Base-by-base conservation (phyloP, 177 flowering plant species). In the Vitis hybrid region DNA sequence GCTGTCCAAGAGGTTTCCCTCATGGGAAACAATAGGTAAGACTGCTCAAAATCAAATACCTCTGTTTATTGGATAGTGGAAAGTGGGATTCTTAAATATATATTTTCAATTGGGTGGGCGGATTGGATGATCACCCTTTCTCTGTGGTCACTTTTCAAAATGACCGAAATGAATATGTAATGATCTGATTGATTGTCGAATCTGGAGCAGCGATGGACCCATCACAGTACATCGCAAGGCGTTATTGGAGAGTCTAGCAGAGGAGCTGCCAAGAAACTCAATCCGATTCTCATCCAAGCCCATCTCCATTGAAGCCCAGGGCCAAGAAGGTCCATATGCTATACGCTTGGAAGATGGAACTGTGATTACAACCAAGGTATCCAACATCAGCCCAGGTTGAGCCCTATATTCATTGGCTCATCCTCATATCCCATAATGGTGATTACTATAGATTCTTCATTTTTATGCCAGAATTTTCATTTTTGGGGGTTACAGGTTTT, bases 201-300 rank as follows among this genome's bases (percentile, higher is more conserved):
- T 65, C 56, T 71, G 75, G 67, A 57, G 50, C 7, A 60, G 56
- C 6, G 9, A 10, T 19, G 73, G 72, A 11, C 51, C 57, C 1
- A 74, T 75, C 39, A 1, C 73, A 9, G 75, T 87, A 3, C 80
- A 78, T 29, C 73, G 88, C 5, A 83, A 71, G 59, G 66, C 59
- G 15, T 64, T 87, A 19, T 22, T 85, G 2, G 77, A 81, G 69
- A 67, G 86, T 2, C 52, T 86, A 39, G 85, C 76, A n/a, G 79
- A 78, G 22, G 88, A 85, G 19, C 77, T 85, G 56, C 85, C 84
- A 0, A 14, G 18, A 0, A 67, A 63, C 1, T 59, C 82, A 13
- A 78, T 85, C 57, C 82, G 84, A 55, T 87, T 77, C 71, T 77
- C 84, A 1, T 81, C 83, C 14, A 81, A 79, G 74, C 68, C 82